These are phyloP conservation scores for Polytrichum commune DNA, from an alignment of 225 moss, liverwort and hornwort species.

Conservation along the genomic window DNA sequence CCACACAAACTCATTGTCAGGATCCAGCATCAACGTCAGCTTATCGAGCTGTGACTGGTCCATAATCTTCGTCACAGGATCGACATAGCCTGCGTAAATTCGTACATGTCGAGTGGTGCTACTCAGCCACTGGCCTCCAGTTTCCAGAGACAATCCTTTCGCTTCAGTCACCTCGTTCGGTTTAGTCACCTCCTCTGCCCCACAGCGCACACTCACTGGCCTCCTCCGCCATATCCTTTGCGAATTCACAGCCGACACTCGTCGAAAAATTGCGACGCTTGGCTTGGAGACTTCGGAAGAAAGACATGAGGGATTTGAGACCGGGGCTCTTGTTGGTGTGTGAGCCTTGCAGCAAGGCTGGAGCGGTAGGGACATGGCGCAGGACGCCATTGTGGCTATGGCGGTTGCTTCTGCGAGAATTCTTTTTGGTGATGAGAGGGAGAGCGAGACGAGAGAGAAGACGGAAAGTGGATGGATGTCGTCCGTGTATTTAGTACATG, in stretches of 20 bases:
- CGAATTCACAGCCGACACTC: slow-evolving; percentile 22
- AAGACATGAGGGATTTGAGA: neutral
- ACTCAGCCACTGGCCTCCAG: slow-evolving; percentile 93
- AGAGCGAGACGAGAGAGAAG: no score
- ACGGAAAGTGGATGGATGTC: no score
- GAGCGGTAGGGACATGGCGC: slow-evolving; percentile 18
- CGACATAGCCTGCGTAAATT: slow-evolving; percentile 71
- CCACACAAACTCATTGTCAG: slow-evolving; percentile 92
- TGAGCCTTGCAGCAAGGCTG: slow-evolving; percentile 16
- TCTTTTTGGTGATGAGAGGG: no score
- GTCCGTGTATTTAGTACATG: no score
- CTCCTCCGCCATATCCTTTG: slow-evolving; percentile 14
- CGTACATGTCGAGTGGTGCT: slow-evolving; percentile 89
- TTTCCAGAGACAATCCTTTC: slow-evolving; percentile 55
- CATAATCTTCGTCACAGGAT: slow-evolving; percentile 63
- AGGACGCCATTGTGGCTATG: slow-evolving; percentile 37
- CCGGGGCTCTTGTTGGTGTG: neutral
- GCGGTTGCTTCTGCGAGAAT: neutral
- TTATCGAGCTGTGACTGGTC: slow-evolving; percentile 94
- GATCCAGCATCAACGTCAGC: slow-evolving; percentile 91
- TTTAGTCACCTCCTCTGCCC: slow-evolving; percentile 30
- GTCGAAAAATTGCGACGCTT: slow-evolving; percentile 11
- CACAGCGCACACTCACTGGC: slow-evolving; percentile 24
- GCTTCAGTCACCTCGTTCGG: slow-evolving; percentile 40
- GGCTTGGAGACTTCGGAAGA: slow-evolving; percentile 6